Conservation (phyloP, 805 yeast genomes). For the Scheffersomyces stipitis region DNA sequence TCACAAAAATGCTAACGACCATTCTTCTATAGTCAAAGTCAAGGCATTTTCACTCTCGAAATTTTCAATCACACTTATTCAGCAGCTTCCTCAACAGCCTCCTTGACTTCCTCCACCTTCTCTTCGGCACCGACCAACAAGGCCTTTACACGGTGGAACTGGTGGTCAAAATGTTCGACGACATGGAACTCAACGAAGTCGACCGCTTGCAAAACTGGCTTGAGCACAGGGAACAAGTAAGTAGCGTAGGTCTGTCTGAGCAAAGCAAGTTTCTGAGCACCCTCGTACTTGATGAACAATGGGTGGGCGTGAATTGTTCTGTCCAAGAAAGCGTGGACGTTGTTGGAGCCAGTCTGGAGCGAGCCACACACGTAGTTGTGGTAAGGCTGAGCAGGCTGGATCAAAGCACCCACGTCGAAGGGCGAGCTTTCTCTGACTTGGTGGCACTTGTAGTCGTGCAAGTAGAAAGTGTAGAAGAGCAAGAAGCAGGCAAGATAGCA, state of each 20-base stretch:
- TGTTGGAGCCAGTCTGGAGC: constrained; percentile 27
- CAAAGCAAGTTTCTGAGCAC: constrained; percentile 24
- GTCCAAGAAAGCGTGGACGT: constrained; percentile 31
- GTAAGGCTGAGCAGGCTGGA: constrained; percentile 39
- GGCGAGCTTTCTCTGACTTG: constrained; percentile 23
- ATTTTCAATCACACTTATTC: too few species aligned
- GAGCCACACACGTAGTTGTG: constrained; percentile 37
- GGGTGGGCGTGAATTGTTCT: constrained; percentile 37
- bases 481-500: constrained; percentile 21
- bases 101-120: too few species aligned
- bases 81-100: too few species aligned
- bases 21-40: too few species aligned
- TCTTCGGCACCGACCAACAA: constrained; percentile 19
- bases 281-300: constrained; percentile 31
- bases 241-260: constrained; percentile 21
- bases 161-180: constrained; percentile 20
- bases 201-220: constrained; percentile 31
- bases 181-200: constrained; percentile 35
- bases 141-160: constrained; percentile 18
- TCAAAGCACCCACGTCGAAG: constrained; percentile 30
- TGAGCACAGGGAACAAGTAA: constrained; percentile 30
- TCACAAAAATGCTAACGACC: too few species aligned
- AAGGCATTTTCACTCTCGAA: too few species aligned
- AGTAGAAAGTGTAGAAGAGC: constrained; percentile 35
- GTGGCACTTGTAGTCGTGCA: constrained; percentile 40